Evolutionary conservation across 1,284 basidiomycete species (phyloP).

Genomic region (Heterobasidion annosum): DNA sequence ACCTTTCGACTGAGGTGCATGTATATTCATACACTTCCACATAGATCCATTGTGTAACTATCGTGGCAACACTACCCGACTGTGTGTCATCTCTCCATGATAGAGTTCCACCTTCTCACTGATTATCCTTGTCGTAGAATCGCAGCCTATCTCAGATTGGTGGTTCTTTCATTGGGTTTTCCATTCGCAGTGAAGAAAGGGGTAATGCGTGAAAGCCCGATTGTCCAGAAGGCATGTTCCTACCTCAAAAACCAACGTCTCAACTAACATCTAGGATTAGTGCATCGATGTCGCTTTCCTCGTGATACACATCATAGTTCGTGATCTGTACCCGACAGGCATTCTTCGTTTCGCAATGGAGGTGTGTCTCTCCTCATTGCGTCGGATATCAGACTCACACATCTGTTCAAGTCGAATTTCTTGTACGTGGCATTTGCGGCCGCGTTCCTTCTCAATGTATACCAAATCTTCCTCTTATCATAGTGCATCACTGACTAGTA

Average conservation of each 20-base stretch:
- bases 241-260: background rate
- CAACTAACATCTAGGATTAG: slow-evolving; percentile 9
- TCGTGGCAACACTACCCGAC: slow-evolving; percentile 34
- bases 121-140: slow-evolving; percentile 24
- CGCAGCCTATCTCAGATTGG: slow-evolving; percentile 39
- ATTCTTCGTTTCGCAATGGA: slow-evolving; percentile 42
- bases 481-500: slow-evolving; percentile 5
- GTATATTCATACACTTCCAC: slow-evolving; percentile 15
- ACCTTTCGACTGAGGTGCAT: background rate
- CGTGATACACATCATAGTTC: slow-evolving; percentile 39
- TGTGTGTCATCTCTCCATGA: slow-evolving; percentile 24
- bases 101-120: background rate
- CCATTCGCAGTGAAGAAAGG: slow-evolving; percentile 32
- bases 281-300: slow-evolving; percentile 37
- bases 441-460: slow-evolving; percentile 48
- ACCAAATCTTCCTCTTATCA: slow-evolving; percentile 9
- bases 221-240: slow-evolving; percentile 22
- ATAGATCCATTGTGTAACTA: slow-evolving; percentile 32
- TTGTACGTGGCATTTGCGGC: slow-evolving; percentile 52
- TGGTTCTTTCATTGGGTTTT: slow-evolving; percentile 43
- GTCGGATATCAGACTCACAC: slow-evolving; percentile 16
- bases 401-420: slow-evolving; percentile 22
- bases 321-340: slow-evolving; percentile 35
- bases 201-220: slow-evolving; percentile 28
- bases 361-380: slow-evolving; percentile 20